phyloP scores from a whole-genome alignment of 495 filamentous ascomycete genomes.

The Letharia columbiana region DNA sequence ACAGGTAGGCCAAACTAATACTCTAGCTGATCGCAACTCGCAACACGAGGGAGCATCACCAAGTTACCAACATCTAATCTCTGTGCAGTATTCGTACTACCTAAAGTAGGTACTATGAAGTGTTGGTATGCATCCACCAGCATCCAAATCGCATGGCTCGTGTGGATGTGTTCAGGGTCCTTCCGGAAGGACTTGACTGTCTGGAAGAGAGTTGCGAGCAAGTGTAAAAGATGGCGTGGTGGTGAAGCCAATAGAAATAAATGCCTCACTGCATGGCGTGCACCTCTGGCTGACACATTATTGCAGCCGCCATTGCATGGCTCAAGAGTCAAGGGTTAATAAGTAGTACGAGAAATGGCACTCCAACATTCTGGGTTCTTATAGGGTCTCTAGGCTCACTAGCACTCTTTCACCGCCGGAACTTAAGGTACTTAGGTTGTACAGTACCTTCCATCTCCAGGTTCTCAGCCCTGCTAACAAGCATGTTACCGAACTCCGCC shows the following conservation, averaged over 20 bases:
- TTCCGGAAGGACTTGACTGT: background rate
- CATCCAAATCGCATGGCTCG: background rate
- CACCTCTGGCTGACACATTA: background rate
- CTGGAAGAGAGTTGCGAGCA: background rate
- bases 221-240: background rate
- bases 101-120: background rate
- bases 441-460: background rate
- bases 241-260: background rate
- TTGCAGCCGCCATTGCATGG: background rate
- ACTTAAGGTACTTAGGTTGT: background rate
- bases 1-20: too few relatives aligned
- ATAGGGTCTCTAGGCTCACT: too few relatives aligned
- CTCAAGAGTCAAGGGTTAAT: background rate
- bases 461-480: background rate
- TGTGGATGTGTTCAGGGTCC: background rate
- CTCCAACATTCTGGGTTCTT: too few relatives aligned
- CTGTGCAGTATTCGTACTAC: background rate
- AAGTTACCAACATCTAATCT: background rate
- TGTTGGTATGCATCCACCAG: background rate
- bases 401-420: constrained; percentile 1
- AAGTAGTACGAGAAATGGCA: too few relatives aligned
- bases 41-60: background rate
- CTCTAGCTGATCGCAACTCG: too few relatives aligned
- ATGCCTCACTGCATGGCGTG: constrained; percentile 4
- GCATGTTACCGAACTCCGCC: too few relatives aligned